A percentile compares a stretch with the other conserved stretches of the same genome.
Evolutionary conservation across 139 green algal species (phyloP).

Genomic region (Volvox africanus): DNA sequence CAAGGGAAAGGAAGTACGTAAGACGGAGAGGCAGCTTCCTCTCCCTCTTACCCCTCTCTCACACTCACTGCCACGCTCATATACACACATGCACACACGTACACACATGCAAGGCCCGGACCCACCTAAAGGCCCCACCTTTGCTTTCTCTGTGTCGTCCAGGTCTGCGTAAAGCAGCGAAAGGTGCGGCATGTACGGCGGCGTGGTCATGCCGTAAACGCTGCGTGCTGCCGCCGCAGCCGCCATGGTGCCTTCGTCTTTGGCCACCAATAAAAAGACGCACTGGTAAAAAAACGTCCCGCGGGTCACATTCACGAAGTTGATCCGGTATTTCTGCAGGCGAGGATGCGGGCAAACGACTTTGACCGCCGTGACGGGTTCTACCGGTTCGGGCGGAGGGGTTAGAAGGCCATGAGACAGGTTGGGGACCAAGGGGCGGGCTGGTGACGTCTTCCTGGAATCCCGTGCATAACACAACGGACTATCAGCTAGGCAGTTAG

Average conservation of each 20-base stretch:
- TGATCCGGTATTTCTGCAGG: conserved; percentile 64
- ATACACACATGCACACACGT: background rate
- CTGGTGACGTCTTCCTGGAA: too few relatives aligned
- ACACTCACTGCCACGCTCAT: too few relatives aligned
- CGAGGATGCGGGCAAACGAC: too few relatives aligned
- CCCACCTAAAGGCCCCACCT: conserved; percentile 8
- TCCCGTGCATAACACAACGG: too few relatives aligned
- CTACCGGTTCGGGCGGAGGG: too few relatives aligned
- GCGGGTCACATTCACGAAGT: conserved; percentile 54
- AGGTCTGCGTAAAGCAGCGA: conserved; percentile 68
- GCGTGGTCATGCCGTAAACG: conserved; percentile 28
- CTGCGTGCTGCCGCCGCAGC: conserved; percentile 34
- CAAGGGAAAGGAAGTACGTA: too few relatives aligned
- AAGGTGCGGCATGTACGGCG: conserved; percentile 71
- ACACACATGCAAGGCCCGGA: background rate
- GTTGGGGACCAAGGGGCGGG: too few relatives aligned
- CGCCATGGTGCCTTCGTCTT: conserved; percentile 33
- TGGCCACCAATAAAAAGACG: conserved; percentile 42
- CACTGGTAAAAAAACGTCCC: conserved; percentile 63
- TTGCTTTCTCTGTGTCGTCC: background rate
- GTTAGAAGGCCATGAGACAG: too few relatives aligned
- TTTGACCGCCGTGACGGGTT: too few relatives aligned
- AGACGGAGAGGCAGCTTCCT: too few relatives aligned
- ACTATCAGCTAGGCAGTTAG: too few relatives aligned
- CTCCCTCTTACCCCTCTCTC: too few relatives aligned